A percentile compares a stretch with the other conserved stretches of the same genome.
These are phyloP conservation scores for Saururus chinensis DNA, from an alignment of 164 flowering plant genomes.

Conservation along the genomic window DNA sequence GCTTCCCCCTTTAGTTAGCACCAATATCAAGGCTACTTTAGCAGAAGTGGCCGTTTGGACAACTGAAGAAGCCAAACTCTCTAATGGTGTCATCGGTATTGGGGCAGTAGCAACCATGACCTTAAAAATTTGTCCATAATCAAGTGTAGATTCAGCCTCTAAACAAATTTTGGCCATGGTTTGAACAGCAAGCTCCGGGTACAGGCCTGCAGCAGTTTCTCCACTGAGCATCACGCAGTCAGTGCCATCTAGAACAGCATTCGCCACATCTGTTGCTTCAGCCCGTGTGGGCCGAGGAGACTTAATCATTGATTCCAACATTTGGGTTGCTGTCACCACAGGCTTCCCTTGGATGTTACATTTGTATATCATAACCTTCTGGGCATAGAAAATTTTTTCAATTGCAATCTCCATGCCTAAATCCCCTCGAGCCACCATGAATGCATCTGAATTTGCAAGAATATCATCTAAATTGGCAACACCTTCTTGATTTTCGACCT, in stretches of 20 bases:
- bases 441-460: conserved; percentile 73
- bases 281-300: conserved; percentile 88
- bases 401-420: conserved; percentile 90
- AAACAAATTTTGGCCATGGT: conserved; percentile 82
- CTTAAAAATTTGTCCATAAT: conserved; percentile 66
- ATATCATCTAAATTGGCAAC: conserved; percentile 88
- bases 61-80: conserved; percentile 77
- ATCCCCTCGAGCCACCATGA: conserved; percentile 77
- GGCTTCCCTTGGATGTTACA: conserved; percentile 92
- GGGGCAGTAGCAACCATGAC: conserved; percentile 55
- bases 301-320: conserved; percentile 86
- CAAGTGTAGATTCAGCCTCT: conserved; percentile 76
- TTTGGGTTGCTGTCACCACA: conserved; percentile 80
- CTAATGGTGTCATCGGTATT: conserved; percentile 90
- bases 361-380: conserved; percentile 85
- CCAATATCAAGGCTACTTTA: conserved; percentile 59
- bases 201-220: conserved; percentile 91
- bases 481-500: conserved; percentile 96
- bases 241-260: conserved; percentile 76
- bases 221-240: conserved; percentile 97
- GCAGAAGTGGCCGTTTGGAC: conserved; percentile 68
- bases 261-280: conserved; percentile 77
- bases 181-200: conserved; percentile 73
- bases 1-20: conserved; percentile 73
- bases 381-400: conserved; percentile 77